Base-by-base conservation (phyloP, 768 basidiomycete genomes). In the Collybia sp. region DNA sequence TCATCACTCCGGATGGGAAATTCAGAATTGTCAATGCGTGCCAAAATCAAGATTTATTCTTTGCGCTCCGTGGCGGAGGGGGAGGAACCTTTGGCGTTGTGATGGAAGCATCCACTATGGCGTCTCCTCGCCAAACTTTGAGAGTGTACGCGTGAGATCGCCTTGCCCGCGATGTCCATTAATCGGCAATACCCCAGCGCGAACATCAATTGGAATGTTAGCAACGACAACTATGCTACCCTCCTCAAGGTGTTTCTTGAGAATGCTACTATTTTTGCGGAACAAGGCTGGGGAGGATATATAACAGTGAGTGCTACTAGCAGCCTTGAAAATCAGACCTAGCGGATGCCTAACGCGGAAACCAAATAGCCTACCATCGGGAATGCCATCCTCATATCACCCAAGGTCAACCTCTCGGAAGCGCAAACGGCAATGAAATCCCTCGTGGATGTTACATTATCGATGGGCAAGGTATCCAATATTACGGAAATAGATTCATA, bases 41-140 rank as follows among this genome's bases (percentile, higher is more conserved):
- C 52, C 61, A 65, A 33, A 60, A 77, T 47, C 12, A 59, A 3
- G 73, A 79, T 45, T 64, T 80, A 5, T 80, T 75, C 59, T 80
- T 74, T 71, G 76, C 79, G 0, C 53, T 80, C 43, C 66, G 76
- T 25, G 77, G 77, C 1, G 70, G 58, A 9, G 73, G 73, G 12
- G 73, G 73, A 13, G 70, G 72, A 0, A 75, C 73, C 10, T 75
- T 72, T 44, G 73, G 71, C 17, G 69, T 73, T 33, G 72, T 75
- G 12, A 56, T 71, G 5, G 66, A 58, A 36, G 57, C 55, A 10
- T 67, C 68, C 1, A 62, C 70, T 48, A 58, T 71, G 35, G 70
- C 66, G 1, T 67, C 66, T 2, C 68, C 70, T 8, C 59, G 52
- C 1, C 67, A 64, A 11, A 57, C 56, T 34, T 59, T 70, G 36